phyloP scores from a whole-genome alignment of 495 filamentous ascomycete genomes.

The Penicillium antarcticum region DNA sequence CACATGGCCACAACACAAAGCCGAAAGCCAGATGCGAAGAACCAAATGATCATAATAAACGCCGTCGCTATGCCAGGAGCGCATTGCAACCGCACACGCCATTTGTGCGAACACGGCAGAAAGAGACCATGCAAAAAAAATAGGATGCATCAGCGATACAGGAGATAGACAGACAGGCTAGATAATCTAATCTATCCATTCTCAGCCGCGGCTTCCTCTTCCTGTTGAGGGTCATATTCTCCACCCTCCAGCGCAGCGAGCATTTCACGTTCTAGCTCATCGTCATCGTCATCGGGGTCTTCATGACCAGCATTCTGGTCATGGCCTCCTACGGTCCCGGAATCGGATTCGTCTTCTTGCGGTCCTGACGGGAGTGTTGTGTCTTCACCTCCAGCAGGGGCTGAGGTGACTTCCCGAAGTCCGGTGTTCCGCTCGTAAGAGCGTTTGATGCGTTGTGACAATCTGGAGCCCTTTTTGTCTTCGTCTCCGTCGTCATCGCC shows the following conservation, averaged over 20 bases:
- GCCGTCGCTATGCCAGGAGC: conserved; percentile 41
- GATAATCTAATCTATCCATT: conserved; percentile 17
- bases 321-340: conserved; percentile 17
- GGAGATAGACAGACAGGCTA: background rate
- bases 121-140: conserved; percentile 5
- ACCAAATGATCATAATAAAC: conserved; percentile 23
- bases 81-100: conserved; percentile 26
- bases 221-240: conserved; percentile 32
- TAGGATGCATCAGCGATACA: background rate
- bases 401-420: conserved; percentile 44
- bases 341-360: conserved; percentile 37
- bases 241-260: conserved; percentile 61
- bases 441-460: conserved; percentile 50
- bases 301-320: conserved; percentile 18
- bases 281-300: conserved; percentile 50
- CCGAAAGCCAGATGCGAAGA: background rate
- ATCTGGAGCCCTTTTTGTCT: conserved; percentile 36
- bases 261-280: conserved; percentile 65
- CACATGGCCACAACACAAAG: background rate
- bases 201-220: conserved; percentile 27
- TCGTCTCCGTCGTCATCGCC: conserved; percentile 30
- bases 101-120: conserved; percentile 3
- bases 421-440: conserved; percentile 45
- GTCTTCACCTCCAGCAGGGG: conserved; percentile 33
- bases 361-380: conserved; percentile 53